Base-by-base conservation (phyloP, 2,329 filamentous ascomycete genomes). In the Polytolypa hystricis region DNA sequence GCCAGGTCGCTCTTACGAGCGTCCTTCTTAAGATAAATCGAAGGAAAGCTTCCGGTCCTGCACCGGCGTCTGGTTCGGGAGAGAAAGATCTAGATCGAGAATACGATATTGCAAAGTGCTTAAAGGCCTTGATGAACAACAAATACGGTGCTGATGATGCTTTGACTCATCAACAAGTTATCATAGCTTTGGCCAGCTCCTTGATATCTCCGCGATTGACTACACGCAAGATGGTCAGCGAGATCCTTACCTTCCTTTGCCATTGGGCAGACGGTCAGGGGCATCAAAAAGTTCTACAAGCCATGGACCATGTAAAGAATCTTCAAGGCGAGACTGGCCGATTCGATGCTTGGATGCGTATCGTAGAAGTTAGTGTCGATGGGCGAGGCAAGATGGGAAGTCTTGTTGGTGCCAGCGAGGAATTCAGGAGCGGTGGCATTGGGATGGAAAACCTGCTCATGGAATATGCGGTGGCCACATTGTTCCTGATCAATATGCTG, bases 41-140 rank as follows among this genome's bases (percentile, higher is more conserved):
- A 56, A 81, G 84, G 56, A 84, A 84, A 50, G 79, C 75, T 16
- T 73, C 77, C 39, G 84, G 84, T 4, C 82, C 83, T 2, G 73
- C 77, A 3, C 73, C 74, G 16, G 61, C 69, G 21, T 74, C 68
- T 18, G 61, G 65, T 59, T 53, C 66, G 56, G 73, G 66, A 40
- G 85, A 93, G 50, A 85, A 82, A 57, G 84, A 89, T 53, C 69
- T 91, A 33, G 87, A 95, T 54, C 77, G 82, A 48, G 87, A 94
- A 63, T 96, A 96, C 57, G 91, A 96, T 55, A 94, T 98, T 44
- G 77, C 94, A 56, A 98, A 98, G 65, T 96, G 91, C 65, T 64
- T 98, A 40, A 96, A 96, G 67, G 86, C 87, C 20, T 65, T 96
- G 40, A 93, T 96, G 82, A 98, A 98, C 75, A 98, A 95, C 73